A percentile compares a stretch with the other conserved stretches of the same genome.
phyloP scores from a whole-genome alignment of 2,329 filamentous ascomycete genomes.

The Didymella pomorum region DNA sequence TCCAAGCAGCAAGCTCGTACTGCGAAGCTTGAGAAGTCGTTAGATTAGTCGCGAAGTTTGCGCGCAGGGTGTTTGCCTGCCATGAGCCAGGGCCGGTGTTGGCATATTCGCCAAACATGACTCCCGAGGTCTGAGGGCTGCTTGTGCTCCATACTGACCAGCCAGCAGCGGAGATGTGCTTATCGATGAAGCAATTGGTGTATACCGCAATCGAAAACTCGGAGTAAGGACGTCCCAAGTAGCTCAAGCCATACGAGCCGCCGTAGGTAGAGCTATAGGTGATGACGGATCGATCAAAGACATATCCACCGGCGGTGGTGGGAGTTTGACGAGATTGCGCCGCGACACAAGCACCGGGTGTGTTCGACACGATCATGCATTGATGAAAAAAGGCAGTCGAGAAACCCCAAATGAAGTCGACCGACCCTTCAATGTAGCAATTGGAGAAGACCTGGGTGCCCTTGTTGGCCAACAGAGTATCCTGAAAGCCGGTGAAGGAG shows the following conservation, averaged over 20 bases:
- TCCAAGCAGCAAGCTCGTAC: slow-evolving; percentile 51
- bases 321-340: slow-evolving; percentile 30
- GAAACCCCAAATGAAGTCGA: slow-evolving; percentile 65
- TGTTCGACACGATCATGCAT: slow-evolving; percentile 46
- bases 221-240: slow-evolving; percentile 59
- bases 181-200: slow-evolving; percentile 48
- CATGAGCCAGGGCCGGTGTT: slow-evolving; percentile 47
- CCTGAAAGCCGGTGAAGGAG: slow-evolving; percentile 63
- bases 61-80: slow-evolving; percentile 40
- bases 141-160: slow-evolving; percentile 48
- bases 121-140: slow-evolving; percentile 45
- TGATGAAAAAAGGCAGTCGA: slow-evolving; percentile 60
- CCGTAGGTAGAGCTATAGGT: slow-evolving; percentile 49
- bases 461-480: slow-evolving; percentile 55
- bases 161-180: slow-evolving; percentile 44
- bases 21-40: slow-evolving; percentile 45
- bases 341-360: slow-evolving; percentile 31
- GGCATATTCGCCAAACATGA: slow-evolving; percentile 49
- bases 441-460: slow-evolving; percentile 64
- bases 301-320: slow-evolving; percentile 55
- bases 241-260: slow-evolving; percentile 41
- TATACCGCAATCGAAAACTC: slow-evolving; percentile 46
- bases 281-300: slow-evolving; percentile 61
- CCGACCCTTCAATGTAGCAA: slow-evolving; percentile 62
- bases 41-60: slow-evolving; percentile 49